Conservation (phyloP, 495 filamentous ascomycete genomes). For the Hypomontagnella monticulosa region DNA sequence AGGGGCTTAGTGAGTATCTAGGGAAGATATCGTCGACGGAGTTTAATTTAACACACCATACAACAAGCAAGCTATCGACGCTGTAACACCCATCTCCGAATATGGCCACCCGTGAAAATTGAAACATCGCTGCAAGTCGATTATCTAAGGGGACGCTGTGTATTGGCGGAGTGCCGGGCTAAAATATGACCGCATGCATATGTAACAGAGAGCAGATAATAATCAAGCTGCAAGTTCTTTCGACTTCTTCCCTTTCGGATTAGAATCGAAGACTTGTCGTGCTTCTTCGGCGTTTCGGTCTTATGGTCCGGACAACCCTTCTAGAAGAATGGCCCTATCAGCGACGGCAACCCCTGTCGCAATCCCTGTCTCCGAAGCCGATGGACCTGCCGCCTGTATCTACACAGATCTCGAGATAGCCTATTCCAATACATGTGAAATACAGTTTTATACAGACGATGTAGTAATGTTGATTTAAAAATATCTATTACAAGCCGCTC, state of each 20-base stretch:
- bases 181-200: slow-evolving; percentile 35
- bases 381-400: background rate
- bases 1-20: too few relatives aligned
- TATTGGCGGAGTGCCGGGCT: background rate
- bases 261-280: background rate
- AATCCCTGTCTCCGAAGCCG: slow-evolving; percentile 1
- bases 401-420: background rate
- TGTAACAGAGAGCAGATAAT: background rate
- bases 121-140: background rate
- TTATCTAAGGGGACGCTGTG: background rate
- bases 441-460: background rate
- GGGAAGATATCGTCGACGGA: slow-evolving; percentile 11
- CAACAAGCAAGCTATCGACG: background rate
- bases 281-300: slow-evolving; percentile 21
- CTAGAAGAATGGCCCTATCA: slow-evolving; percentile 1
- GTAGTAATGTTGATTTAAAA: slow-evolving; percentile 1
- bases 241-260: background rate
- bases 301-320: slow-evolving; percentile 2
- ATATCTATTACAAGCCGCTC: slow-evolving; percentile 2
- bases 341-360: background rate
- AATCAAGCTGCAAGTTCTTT: background rate
- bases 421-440: background rate
- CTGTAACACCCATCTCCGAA: background rate
- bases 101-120: background rate
- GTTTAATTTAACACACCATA: slow-evolving; percentile 22